Base-by-base conservation (phyloP, 805 yeast genomes). In the Myxozyma mucilagina region DNA sequence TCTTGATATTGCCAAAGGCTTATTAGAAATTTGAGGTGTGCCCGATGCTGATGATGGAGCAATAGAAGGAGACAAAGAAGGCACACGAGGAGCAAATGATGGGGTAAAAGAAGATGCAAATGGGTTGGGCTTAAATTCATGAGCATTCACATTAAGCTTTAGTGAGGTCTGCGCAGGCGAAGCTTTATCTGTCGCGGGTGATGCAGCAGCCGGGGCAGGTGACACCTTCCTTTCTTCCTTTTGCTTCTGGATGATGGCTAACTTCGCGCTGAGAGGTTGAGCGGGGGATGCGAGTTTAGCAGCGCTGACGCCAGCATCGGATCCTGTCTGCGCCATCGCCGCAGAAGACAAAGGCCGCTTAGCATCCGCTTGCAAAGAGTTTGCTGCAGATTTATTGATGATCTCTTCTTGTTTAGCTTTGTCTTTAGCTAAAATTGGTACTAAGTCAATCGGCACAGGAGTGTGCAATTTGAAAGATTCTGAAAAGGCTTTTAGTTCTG, bases 341-440 rank as follows among this genome's bases (percentile, higher is more conserved):
- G 68, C 69, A 13, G 71, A 57, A 48, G 70, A 47, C 39, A 59
- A 32, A 5, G 67, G 64, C 35, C 53, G 43, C 51, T 57, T 63
- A 16, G 57, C 61, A 32, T 43, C 61, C 10, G 60, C 7, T 31
- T 56, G 55, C 47, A 59, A 62, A n/a, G 69, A 58, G 53, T 55
- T 63, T 11, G 38, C 58, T 9, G 65, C 56, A 8, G 71, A 52
- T 50, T 59, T 70, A 55, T 68, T 79, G 67, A 79, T 71, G 39
- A 84, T 83, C 70, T 84, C 87, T 59, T 83, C 84, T 70, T 85
- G 89, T 70, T 84, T 85, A n/a, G 71, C 70, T 69, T 82, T 84
- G 66, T 85, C 88, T 72, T 88, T 86, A 9, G 92, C 76, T 36
- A 87, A 75, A 18, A 87, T 86, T 7, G 94, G 91, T 63, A 87